These are phyloP conservation scores for Penicillium bovifimosum DNA, from an alignment of 495 filamentous ascomycete genomes.

Conservation along the genomic window DNA sequence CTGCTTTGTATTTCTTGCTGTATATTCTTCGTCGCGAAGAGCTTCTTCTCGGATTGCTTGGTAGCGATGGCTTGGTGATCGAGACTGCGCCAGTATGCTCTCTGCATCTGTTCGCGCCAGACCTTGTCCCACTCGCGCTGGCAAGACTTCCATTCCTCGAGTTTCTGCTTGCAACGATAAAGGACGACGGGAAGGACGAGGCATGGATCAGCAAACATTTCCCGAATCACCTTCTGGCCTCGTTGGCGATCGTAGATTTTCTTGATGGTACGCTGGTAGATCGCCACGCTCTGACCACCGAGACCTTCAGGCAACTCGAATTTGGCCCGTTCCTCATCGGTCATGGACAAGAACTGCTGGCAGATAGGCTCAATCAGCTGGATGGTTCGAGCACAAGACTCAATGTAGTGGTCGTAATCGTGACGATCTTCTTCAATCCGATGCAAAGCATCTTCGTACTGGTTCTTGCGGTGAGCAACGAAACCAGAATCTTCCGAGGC, in stretches of 20 bases:
- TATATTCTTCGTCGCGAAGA: conserved; percentile 79
- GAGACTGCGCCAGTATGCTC: conserved; percentile 88
- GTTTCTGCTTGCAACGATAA: conserved; percentile 82
- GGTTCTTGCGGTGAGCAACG: conserved; percentile 94
- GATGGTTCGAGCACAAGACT: conserved; percentile 86
- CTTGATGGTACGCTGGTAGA: conserved; percentile 94
- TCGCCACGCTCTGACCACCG: conserved; percentile 89
- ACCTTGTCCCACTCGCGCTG: conserved; percentile 99
- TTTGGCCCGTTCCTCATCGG: conserved; percentile 57
- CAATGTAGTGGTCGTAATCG: conserved; percentile 98
- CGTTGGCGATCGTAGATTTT: conserved; percentile 92
- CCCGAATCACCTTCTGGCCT: conserved; percentile 72
- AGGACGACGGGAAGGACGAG: conserved; percentile 82
- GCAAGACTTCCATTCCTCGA: conserved; percentile 93
- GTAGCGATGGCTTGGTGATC: conserved; percentile 90
- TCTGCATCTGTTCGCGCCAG: conserved; percentile 89
- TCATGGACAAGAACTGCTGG: conserved; percentile 75
- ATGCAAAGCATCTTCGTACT: conserved; percentile 85
- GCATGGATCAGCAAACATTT: conserved; percentile 75
- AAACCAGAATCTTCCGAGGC: conserved; percentile 98
- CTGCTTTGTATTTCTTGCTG: conserved; percentile 80
- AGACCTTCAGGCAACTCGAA: conserved; percentile 78
- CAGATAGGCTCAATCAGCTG: conserved; percentile 92
- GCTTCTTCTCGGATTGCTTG: conserved; percentile 80
- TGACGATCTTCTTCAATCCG: conserved; percentile 97